phyloP scores from a whole-genome alignment of 345 rosid genomes.

The Acer yangbiense region DNA sequence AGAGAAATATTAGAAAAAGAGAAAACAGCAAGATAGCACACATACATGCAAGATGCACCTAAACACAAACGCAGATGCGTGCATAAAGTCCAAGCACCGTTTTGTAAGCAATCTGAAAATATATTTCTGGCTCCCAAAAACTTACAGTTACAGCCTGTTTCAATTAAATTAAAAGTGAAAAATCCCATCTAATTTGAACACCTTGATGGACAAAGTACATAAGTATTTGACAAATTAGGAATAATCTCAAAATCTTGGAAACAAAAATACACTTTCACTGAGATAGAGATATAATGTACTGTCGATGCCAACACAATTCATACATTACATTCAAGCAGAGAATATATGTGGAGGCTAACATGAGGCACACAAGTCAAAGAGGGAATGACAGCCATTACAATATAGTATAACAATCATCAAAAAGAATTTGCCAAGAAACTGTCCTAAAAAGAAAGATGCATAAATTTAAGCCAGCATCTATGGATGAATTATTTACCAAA shows the following conservation, averaged over 20 bases:
- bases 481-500: background rate
- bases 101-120: background rate
- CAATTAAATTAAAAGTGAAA: background rate
- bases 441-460: background rate
- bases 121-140: background rate
- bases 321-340: background rate
- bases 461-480: background rate
- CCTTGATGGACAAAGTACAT: background rate
- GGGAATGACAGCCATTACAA: background rate
- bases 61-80: too few relatives aligned
- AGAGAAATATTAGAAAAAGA: background rate
- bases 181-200: background rate
- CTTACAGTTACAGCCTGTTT: background rate
- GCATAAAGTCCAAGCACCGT: background rate
- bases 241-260: background rate
- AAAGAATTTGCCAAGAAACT: background rate
- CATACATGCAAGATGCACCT: too few relatives aligned
- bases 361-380: background rate
- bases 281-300: background rate
- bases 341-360: background rate
- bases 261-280: background rate
- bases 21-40: slow-evolving; percentile 1
- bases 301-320: background rate
- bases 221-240: background rate
- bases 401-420: background rate